phyloP scores from a whole-genome alignment of 345 rosid genomes.

The Atalantia buxifolia region DNA sequence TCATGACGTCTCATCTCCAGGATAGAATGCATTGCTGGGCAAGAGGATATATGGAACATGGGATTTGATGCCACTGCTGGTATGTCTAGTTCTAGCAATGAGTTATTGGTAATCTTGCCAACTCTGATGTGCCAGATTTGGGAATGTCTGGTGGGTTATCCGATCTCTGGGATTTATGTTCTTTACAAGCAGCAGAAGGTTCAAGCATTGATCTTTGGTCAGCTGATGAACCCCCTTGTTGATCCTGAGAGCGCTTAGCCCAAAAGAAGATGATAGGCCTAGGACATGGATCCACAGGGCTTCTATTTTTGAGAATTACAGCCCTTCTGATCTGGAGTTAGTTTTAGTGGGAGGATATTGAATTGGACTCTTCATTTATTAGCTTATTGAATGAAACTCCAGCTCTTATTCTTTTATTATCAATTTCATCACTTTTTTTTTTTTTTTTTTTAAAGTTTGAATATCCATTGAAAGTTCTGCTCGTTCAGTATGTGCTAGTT shows the following conservation, averaged over 20 bases:
- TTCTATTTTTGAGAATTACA: constrained; percentile 10
- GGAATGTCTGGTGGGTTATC: constrained; percentile 47
- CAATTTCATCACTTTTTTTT: not conserved
- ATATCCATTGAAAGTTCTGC: not conserved
- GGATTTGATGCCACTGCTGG: constrained; percentile 48
- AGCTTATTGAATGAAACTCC: constrained; percentile 23
- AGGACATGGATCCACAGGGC: constrained; percentile 29
- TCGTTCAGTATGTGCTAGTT: not conserved
- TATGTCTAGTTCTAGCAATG: constrained; percentile 46
- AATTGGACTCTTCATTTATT: constrained; percentile 20
- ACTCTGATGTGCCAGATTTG: constrained; percentile 46
- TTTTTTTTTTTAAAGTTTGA: not conserved
- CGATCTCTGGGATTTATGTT: constrained; percentile 65
- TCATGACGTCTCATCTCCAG: constrained; percentile 34
- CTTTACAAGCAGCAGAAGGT: constrained; percentile 43
- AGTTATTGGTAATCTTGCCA: constrained; percentile 45
- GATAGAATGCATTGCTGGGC: constrained; percentile 34
- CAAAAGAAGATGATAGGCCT: constrained; percentile 24
- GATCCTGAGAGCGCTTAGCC: constrained; percentile 27
- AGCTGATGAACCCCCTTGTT: constrained; percentile 30
- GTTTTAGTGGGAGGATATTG: constrained; percentile 8
- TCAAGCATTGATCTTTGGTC: constrained; percentile 47
- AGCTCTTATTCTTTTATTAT: constrained; percentile 13
- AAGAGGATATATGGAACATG: constrained; percentile 67
- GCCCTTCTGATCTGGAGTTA: constrained; percentile 19